phyloP scores from a whole-genome alignment of 1,284 basidiomycete species.

The Cryptococcus sp. region DNA sequence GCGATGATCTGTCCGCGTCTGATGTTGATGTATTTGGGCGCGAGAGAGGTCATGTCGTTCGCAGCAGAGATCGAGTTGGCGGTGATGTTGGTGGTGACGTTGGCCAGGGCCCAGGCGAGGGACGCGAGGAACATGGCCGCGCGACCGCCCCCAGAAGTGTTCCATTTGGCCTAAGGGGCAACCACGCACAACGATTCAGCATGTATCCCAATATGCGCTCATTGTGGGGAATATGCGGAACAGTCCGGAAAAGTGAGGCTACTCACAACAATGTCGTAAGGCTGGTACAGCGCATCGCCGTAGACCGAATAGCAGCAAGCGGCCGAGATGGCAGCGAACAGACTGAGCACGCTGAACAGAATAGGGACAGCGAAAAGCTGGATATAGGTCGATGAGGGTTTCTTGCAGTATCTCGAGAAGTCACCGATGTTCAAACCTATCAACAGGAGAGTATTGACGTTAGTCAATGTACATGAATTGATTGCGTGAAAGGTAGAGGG shows the following conservation, averaged over 20 bases:
- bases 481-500: slow-evolving; percentile 1
- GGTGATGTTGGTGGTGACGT: slow-evolving; percentile 70
- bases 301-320: slow-evolving; percentile 62
- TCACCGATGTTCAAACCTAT: slow-evolving; percentile 73
- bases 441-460: background rate
- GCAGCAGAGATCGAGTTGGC: slow-evolving; percentile 70
- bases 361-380: slow-evolving; percentile 70
- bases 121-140: slow-evolving; percentile 76
- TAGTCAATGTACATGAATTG: slow-evolving; percentile 4
- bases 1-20: slow-evolving; percentile 71
- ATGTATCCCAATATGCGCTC: too few species aligned
- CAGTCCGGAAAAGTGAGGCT: slow-evolving; percentile 55
- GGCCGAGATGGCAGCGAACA: slow-evolving; percentile 68
- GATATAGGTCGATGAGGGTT: slow-evolving; percentile 56
- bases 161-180: slow-evolving; percentile 65
- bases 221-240: too few species aligned
- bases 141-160: slow-evolving; percentile 60
- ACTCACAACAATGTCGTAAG: slow-evolving; percentile 50
- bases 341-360: slow-evolving; percentile 63
- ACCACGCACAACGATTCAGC: slow-evolving; percentile 24
- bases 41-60: slow-evolving; percentile 69
- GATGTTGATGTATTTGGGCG: slow-evolving; percentile 67
- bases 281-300: slow-evolving; percentile 52
- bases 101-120: slow-evolving; percentile 67
- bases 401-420: slow-evolving; percentile 53